These are phyloP conservation scores for Daldinia childiae DNA, from an alignment of 495 filamentous ascomycete species.

Conservation along the genomic window DNA sequence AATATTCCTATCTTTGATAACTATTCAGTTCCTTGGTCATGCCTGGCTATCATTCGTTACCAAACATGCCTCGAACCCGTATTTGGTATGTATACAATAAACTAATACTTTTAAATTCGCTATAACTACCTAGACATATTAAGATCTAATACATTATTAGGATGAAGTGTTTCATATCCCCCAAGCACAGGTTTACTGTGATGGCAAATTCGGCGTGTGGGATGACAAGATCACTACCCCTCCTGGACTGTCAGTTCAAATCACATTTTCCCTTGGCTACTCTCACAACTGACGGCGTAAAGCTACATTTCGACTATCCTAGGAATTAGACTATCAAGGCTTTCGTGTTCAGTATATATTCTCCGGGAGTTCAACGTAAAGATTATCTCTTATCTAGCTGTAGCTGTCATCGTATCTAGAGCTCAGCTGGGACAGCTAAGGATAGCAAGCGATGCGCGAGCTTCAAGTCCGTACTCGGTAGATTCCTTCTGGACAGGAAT, in stretches of 20 bases:
- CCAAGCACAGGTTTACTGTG: conserved; percentile 88
- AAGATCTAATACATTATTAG: conserved; percentile 53
- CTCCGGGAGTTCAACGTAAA: conserved; percentile 64
- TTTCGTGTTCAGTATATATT: conserved; percentile 55
- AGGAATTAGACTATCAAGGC: conserved; percentile 43
- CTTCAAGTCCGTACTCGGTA: conserved; percentile 19
- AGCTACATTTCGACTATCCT: conserved; percentile 67
- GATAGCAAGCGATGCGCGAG: neutral
- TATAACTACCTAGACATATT: neutral
- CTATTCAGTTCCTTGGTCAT: conserved; percentile 6
- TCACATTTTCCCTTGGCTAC: neutral
- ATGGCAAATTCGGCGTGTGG: conserved; percentile 78
- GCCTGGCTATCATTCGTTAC: conserved; percentile 55
- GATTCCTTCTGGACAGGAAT: conserved; percentile 69
- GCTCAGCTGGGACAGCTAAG: conserved; percentile 16
- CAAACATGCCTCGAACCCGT: conserved; percentile 75
- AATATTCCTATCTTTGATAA: conserved; percentile 11
- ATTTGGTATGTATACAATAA: conserved; percentile 66
- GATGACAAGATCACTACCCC: conserved; percentile 98
- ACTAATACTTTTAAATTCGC: neutral
- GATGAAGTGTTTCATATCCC: conserved; percentile 97
- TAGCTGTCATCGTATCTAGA: conserved; percentile 26
- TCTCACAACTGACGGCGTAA: neutral
- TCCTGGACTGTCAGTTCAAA: conserved; percentile 77
- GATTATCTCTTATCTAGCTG: conserved; percentile 47